Evolutionary conservation across 345 rosid genomes (phyloP).

Genomic region (Pelargonium nanum): DNA sequence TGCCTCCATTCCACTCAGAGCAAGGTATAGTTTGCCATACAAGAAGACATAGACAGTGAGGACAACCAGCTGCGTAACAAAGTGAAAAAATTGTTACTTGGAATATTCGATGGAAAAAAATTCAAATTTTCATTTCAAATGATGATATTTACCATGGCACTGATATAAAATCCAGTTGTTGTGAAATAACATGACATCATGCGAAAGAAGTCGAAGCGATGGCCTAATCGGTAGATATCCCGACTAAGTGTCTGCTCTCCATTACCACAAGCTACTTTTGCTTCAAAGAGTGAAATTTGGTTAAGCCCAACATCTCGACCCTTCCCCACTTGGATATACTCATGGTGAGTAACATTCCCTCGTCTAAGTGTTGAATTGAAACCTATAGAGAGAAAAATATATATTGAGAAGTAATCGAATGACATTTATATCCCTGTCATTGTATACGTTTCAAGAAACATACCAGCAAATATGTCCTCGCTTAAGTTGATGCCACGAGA

Average conservation of each 20-base stretch:
- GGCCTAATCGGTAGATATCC: conserved; percentile 88
- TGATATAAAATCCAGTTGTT: conserved; percentile 76
- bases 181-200: conserved; percentile 89
- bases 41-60: conserved; percentile 62
- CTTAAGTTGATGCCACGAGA: conserved; percentile 91
- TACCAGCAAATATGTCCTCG: conserved; percentile 98
- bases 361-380: conserved; percentile 87
- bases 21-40: conserved; percentile 79
- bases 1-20: conserved; percentile 82
- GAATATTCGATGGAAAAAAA: neutral
- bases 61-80: conserved; percentile 54
- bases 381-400: conserved; percentile 34
- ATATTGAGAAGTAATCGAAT: neutral
- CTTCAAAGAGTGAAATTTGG: conserved; percentile 95
- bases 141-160: conserved; percentile 65
- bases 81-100: neutral
- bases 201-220: conserved; percentile 94
- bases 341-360: conserved; percentile 95
- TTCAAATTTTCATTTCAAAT: neutral
- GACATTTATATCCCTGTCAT: neutral
- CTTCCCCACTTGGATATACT: conserved; percentile 98
- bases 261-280: conserved; percentile 96
- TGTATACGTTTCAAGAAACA: conserved; percentile 9
- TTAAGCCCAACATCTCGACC: conserved; percentile 98
- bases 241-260: conserved; percentile 94